Base-by-base conservation (phyloP, 1,284 basidiomycete species). In the Trametes versicolor region DNA sequence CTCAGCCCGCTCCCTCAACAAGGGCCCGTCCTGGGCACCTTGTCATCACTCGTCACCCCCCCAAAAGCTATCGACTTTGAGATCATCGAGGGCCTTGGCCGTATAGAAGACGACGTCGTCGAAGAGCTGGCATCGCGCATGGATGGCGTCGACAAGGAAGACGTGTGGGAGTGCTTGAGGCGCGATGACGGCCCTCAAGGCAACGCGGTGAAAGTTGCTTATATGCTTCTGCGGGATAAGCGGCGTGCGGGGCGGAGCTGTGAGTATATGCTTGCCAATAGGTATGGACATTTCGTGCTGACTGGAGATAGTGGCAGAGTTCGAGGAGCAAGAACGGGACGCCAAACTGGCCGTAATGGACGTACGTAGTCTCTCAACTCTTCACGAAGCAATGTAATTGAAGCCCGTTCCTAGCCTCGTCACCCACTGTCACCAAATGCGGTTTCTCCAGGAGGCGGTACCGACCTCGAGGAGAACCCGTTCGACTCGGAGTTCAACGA, bases 201-300 rank as follows among this genome's bases (percentile, higher is more conserved):
- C 48, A 98, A 98, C 75, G 93, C 96, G 64, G 92, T 99, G 76
- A 97, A 98, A 79, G 96, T 99, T 19, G 97, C 97, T 0, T 99
- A 99, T 77, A 91, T 97, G 87, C 84, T 99, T 2, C 84, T 98
- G 60, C 83, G 96, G 59, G 97, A 99, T 75, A 96, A 97, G 80
- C 87, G 90, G 71, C 82, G 96, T 49, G 87, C 94, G 65, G 88
- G 96, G n/a, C 89, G 91, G 76, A 93, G 94, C 77, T 79, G 92
- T 91, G 69, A 80, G 89, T n/a, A 13, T 13, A 5, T 51, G 47
- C 50, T 12, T 27, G 0, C 7, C 15, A 23, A 15, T 39, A 8
- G 21, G 17, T 19, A 8, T 29, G 17, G 25, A 54, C 29, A n/a
- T 45, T 64, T 57, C 37, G 47, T 57, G 37, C 64, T 76, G 37